These are phyloP conservation scores for Yamadazyma triangularis DNA, from an alignment of 1,139 yeast species.

Conservation along the genomic window DNA sequence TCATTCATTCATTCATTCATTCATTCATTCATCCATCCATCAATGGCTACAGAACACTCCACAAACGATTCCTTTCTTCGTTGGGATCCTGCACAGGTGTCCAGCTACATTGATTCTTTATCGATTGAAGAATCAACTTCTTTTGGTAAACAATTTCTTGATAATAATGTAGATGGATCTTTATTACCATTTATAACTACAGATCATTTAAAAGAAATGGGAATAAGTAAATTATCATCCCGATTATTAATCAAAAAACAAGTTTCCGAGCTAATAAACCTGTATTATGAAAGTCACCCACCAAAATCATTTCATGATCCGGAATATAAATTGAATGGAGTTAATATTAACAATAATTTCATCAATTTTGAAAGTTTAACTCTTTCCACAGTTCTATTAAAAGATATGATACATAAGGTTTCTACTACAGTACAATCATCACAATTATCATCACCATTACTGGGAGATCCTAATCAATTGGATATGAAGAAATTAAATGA, in stretches of 20 bases:
- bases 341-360: slow-evolving; percentile 31
- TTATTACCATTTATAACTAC: slow-evolving; percentile 55
- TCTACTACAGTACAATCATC: slow-evolving; percentile 14
- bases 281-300: slow-evolving; percentile 26
- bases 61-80: slow-evolving; percentile 35
- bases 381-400: slow-evolving; percentile 29
- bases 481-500: slow-evolving; percentile 42
- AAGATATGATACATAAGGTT: slow-evolving; percentile 32
- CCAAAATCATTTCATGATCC: slow-evolving; percentile 29
- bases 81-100: slow-evolving; percentile 49
- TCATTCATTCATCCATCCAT: too few species aligned
- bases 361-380: slow-evolving; percentile 32
- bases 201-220: slow-evolving; percentile 59
- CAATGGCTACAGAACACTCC: too few species aligned
- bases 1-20: too few species aligned
- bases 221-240: slow-evolving; percentile 35
- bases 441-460: slow-evolving; percentile 20
- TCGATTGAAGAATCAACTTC: slow-evolving; percentile 16
- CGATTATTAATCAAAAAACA: slow-evolving; percentile 47
- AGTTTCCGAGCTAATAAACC: slow-evolving; percentile 40
- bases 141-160: slow-evolving; percentile 35
- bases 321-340: slow-evolving; percentile 23
- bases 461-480: slow-evolving; percentile 15
- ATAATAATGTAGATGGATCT: slow-evolving; percentile 59
- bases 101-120: slow-evolving; percentile 27